Evolutionary conservation across 75 land plant species (phyloP), one percentile per base, ranked within the genome.

Genomic region (Pseudotsuga menziesii): DNA sequence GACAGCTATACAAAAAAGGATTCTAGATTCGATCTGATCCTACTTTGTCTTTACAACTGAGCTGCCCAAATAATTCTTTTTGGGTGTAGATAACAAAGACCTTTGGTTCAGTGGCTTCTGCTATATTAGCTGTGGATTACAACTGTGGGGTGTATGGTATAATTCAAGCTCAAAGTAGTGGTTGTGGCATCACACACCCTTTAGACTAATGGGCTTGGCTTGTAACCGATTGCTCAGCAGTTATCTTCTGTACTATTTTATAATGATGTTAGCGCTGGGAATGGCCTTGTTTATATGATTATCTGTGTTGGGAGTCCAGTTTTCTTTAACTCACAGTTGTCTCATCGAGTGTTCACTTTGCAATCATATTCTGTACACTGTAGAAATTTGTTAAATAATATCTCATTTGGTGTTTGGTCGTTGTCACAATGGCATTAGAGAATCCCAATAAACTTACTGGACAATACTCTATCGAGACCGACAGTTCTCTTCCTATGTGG

Each of bases 361-460:
- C 54, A 48, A 48, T 48, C 72, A n/a, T 22, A n/a, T 11, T 69
- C 5, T 69, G 3, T 69, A 36, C 72, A 36, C 39, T 41, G 39
- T 69, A 39, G 72, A 69, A 44, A 36, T 69, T n/a, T 22, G 41
- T 41, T 69, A 41, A 69, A n/a, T 32, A 52, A 69, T n/a, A 69
- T 69, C 72, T 69, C 8, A 69, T 39, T 36, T 9, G 23, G 2
- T 41, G 72, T 5, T 29, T 29, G 54, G 9, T 48, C 54, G 1
- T 48, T 48, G 54, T 48, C 54, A 41, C 39, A 41, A 69, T 22
- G 20, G 72, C 20, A 67, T 67, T 17, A 8, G 7, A 64, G 41
- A 19, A 41, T 2, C n/a, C 11, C 72, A 69, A 69, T n/a, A n/a
- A 69, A 4, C 6, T 41, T n/a, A 23, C n/a, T 36, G 48, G 22